Conservation (phyloP, 257 asterid species). For the Ilex asprella region DNA sequence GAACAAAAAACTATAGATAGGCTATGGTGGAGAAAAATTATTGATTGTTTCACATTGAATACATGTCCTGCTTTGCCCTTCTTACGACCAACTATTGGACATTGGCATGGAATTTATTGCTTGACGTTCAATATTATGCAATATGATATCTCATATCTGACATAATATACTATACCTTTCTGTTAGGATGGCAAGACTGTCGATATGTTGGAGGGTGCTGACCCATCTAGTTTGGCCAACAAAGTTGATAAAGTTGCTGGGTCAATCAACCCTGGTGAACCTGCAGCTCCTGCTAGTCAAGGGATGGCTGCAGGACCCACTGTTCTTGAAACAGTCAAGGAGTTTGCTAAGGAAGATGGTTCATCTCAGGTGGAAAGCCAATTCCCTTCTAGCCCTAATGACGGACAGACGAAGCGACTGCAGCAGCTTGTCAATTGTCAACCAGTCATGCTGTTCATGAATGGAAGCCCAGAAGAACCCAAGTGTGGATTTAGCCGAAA, state of each 20-base stretch:
- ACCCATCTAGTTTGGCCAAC: slow-evolving; percentile 94
- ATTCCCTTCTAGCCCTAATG: slow-evolving; percentile 27
- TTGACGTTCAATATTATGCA: no score
- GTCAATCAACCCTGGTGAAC: slow-evolving; percentile 53
- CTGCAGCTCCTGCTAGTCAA: slow-evolving; percentile 97
- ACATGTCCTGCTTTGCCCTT: no score
- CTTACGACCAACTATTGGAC: no score
- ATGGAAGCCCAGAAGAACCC: slow-evolving; percentile 85
- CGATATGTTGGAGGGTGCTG: slow-evolving; percentile 92
- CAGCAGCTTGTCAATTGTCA: slow-evolving; percentile 66
- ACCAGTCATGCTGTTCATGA: slow-evolving; percentile 85
- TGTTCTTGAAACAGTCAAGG: slow-evolving; percentile 74
- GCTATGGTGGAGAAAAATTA: no score
- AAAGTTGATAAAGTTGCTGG: slow-evolving; percentile 95
- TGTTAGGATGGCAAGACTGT: slow-evolving; percentile 67
- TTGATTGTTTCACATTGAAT: no score
- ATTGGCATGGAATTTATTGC: no score
- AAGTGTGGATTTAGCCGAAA: slow-evolving; percentile 89
- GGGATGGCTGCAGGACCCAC: slow-evolving; percentile 98
- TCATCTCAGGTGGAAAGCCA: slow-evolving; percentile 30
- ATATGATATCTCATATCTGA: neutral
- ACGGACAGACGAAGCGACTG: slow-evolving; percentile 40
- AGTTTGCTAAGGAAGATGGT: slow-evolving; percentile 50
- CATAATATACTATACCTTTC: neutral
- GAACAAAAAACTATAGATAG: no score